Base-by-base conservation (phyloP, 176 grass and related monocot species). In the Zoysia japonica region DNA sequence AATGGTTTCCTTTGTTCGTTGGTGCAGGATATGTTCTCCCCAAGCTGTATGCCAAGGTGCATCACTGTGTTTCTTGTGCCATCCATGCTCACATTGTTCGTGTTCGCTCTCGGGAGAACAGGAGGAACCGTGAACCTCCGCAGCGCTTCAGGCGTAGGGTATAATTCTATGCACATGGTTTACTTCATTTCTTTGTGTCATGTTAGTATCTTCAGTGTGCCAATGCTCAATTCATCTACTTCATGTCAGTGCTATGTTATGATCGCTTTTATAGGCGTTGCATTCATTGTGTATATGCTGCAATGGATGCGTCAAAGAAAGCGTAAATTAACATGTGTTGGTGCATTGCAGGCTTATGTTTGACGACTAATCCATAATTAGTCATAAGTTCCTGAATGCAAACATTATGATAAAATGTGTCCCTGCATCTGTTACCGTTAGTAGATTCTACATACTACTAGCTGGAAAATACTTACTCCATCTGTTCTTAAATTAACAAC, bases 131-230 rank as follows among this genome's bases (percentile, higher is more conserved):
- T 67, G 90, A 93, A 63, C 87, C 84, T 11, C 90, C 87, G 0
- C 90, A 87, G 81, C 84, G 77, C 20, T 93, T 93, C 84, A 90
- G 87, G 53, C 81, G 80, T 61, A 79, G 84, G 90, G 95, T 98
- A 94, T 62, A 60, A 28, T 76, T 51, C 41, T 64, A 13, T 72
- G 54, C 2, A 13, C 1, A 20, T 2, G 8, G 37, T 39, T 67
- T 4, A n/a, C 0, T 71, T 61, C 2, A 28, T 28, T 28, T 28
- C 1, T 53, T 39, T n/a, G 1, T 0, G 0, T 17, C 52, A 51
- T 46, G 16, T 2, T 6, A 84, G 40, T 36, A 73, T 19, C 37
- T 13, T 37, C 1, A 15, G 49, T 1, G 28, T 4, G 43, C 35
- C 4, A 39, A 7, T 42, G 1, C 1, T 44, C 39, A 41, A 14